These are phyloP conservation scores for Astrothelium macrocarpum DNA, from an alignment of 495 filamentous ascomycete genomes.

Conservation along the genomic window DNA sequence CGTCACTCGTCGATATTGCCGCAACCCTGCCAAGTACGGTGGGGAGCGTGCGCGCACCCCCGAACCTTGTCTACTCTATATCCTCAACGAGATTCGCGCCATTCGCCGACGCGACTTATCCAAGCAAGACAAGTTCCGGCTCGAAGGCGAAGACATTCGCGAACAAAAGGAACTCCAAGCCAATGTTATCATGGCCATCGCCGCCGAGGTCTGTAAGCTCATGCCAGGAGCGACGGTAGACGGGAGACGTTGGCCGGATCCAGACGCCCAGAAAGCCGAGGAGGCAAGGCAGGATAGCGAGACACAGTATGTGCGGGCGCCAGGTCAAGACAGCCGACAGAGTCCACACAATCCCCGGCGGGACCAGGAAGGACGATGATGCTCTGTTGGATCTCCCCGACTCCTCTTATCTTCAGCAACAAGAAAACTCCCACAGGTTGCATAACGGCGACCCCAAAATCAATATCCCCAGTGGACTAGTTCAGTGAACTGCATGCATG, in stretches of 20 bases:
- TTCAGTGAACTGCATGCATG: no score
- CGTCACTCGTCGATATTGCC: constrained; percentile 91
- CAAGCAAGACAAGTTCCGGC: constrained; percentile 68
- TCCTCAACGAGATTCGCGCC: constrained; percentile 79
- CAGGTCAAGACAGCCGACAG: not conserved
- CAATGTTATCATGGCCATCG: constrained; percentile 64
- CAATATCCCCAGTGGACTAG: no score
- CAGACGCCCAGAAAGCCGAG: constrained; percentile 24
- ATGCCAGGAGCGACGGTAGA: constrained; percentile 29
- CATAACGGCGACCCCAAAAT: not conserved
- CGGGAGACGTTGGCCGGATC: not conserved
- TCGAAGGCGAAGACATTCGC: constrained; percentile 79
- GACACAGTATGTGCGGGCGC: not conserved
- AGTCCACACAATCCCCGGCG: not conserved
- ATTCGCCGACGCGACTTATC: constrained; percentile 66
- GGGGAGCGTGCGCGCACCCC: constrained; percentile 61
- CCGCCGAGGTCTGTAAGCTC: constrained; percentile 49
- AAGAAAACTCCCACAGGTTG: not conserved
- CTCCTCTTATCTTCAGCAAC: not conserved
- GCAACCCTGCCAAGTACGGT: constrained; percentile 64
- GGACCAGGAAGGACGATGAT: not conserved
- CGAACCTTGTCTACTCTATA: constrained; percentile 81
- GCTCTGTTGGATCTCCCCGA: not conserved
- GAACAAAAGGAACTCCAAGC: constrained; percentile 76
- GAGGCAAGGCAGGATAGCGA: constrained; percentile 12